Base-by-base conservation (phyloP, 257 asterid species). In the Solanum arcanum region DNA sequence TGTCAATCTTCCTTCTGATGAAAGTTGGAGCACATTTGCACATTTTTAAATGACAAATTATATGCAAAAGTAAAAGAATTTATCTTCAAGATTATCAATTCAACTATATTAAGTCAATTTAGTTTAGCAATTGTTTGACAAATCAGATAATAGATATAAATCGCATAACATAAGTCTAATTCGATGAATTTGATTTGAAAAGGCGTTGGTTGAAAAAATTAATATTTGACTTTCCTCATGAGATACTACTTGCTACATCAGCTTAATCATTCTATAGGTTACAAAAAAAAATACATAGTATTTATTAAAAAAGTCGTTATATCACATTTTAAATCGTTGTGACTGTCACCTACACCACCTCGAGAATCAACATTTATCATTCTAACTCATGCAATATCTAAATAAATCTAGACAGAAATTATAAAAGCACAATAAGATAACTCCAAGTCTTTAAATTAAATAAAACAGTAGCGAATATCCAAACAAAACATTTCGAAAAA, bases 181-280 rank as follows among this genome's bases (percentile, higher is more conserved):
- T 10, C 1, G 31, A 11, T 12, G 35, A 62, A 1, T 33, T 64
- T 4, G 18, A 64, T 6, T 6, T 64, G 1, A n/a, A 25, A 64
- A 64, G 16, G 3, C 8, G 2, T 10, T 10, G 2, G 0, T 3
- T 5, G 0, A 2, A 25, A 5, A 12, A 64, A 64, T 12, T 18
- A 5, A 25, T 25, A 2, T 12, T 5, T 25, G 18, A 2, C 9
- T 5, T 25, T 25, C 18, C 2, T 64, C 25, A 12, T 64, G 15
- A 62, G 3, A 62, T 62, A 62, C 1, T 2, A 62, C 2, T 23
- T 62, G 31, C 16, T 23, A 3, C 15, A 23, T 15, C 12, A 64
- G 12, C 18, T 64, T 16, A n/a, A 5, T 9, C 5, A 64, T 2
- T 1, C 5, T 64, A 25, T 5, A 4, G 18, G 18, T 29, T 29